Evolutionary conservation across 306 rosid genomes (phyloP).

Genomic region (Myrica gale): DNA sequence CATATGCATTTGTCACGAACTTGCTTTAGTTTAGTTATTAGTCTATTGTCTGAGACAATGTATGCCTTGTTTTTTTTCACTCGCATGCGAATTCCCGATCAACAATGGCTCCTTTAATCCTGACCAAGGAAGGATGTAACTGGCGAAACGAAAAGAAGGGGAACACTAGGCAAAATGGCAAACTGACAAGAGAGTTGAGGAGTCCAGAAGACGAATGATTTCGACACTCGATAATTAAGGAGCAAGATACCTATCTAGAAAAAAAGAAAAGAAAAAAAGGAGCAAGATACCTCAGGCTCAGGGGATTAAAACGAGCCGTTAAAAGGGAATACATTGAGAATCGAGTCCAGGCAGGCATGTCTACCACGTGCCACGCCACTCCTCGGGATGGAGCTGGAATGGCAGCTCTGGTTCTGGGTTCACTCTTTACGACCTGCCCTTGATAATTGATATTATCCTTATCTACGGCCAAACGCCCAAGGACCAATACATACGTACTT

Average conservation of each 20-base stretch:
- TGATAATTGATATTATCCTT: background rate
- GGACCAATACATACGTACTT: too few species aligned
- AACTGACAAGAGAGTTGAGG: background rate
- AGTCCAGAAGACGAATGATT: too few species aligned
- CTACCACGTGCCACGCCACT: constrained; percentile 50
- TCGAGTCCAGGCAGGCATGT: constrained; percentile 45
- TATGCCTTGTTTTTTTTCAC: too few species aligned
- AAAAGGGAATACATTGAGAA: constrained; percentile 28
- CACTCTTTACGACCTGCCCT: background rate
- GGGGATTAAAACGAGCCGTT: background rate
- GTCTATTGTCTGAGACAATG: too few species aligned
- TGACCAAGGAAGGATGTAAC: background rate
- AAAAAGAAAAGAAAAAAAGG: too few species aligned
- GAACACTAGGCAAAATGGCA: background rate
- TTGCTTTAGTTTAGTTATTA: too few species aligned
- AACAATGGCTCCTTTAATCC: too few species aligned
- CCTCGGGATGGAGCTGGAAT: constrained; percentile 16
- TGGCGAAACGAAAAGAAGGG: background rate
- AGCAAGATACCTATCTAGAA: too few species aligned
- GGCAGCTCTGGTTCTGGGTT: background rate
- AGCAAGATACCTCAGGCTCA: too few species aligned
- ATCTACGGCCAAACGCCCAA: background rate
- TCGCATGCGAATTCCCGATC: too few species aligned
- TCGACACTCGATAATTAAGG: too few species aligned
- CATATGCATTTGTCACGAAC: too few species aligned